Evolutionary conservation across 2,329 filamentous ascomycete species (phyloP).

Genomic region (Sporothrix sp.): DNA sequence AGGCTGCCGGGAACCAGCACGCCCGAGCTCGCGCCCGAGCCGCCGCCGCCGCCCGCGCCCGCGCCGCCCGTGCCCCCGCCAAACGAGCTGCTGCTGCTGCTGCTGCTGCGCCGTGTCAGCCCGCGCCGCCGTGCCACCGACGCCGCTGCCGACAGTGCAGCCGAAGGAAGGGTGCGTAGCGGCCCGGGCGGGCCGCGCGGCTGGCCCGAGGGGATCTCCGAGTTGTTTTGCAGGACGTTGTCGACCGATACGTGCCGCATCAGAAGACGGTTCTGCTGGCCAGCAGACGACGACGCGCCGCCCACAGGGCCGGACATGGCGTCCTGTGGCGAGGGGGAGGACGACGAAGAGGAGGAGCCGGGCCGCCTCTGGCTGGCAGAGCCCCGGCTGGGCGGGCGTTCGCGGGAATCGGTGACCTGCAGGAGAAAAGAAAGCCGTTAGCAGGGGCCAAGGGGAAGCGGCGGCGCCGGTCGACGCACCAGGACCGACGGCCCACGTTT

Average conservation of each 20-base stretch:
- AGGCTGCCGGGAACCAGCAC: constrained; percentile 1
- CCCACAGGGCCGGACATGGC: neutral
- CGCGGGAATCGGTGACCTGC: constrained; percentile 49
- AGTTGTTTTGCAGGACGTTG: constrained; percentile 87
- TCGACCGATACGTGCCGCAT: constrained; percentile 84
- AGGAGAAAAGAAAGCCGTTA: constrained; percentile 14
- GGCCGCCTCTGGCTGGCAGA: constrained; percentile 1
- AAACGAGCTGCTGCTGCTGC: constrained; percentile 19
- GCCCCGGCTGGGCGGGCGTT: constrained; percentile 30
- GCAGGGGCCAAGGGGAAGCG: neutral
- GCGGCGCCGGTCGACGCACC: constrained; percentile 29
- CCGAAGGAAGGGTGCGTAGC: constrained; percentile 27
- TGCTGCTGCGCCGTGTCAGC: constrained; percentile 5
- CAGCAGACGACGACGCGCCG: constrained; percentile 18
- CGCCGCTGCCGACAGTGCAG: constrained; percentile 3
- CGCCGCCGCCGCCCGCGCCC: neutral
- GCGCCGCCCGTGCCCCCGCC: neutral
- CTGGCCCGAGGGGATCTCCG: constrained; percentile 90
- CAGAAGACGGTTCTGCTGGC: constrained; percentile 24
- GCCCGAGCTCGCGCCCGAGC: neutral
- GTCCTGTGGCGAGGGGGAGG: constrained; percentile 10
- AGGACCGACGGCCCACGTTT: constrained; percentile 54
- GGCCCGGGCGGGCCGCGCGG: constrained; percentile 62
- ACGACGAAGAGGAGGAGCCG: neutral
- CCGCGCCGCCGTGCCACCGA: constrained; percentile 12